phyloP scores from a whole-genome alignment of 2,329 filamentous ascomycete species.

The Fusarium domesticum region DNA sequence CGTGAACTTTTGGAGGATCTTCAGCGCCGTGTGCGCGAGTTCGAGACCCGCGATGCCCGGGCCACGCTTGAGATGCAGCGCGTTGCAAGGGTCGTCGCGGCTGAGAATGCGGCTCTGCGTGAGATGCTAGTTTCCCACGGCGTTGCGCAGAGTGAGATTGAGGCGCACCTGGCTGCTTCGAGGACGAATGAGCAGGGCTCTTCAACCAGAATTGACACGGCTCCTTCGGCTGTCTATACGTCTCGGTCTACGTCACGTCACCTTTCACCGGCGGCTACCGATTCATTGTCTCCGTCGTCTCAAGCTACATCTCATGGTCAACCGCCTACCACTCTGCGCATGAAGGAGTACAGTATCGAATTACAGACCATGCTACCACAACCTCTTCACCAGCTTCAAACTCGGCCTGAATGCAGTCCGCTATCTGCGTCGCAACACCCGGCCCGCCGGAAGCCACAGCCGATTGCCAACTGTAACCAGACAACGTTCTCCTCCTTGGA shows the following conservation, averaged over 20 bases:
- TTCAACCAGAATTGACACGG: not conserved
- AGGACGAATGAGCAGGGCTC: not conserved
- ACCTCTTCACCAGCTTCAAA: not conserved
- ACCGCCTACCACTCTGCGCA: not conserved
- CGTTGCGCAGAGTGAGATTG: conserved; percentile 17
- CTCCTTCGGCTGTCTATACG: not conserved
- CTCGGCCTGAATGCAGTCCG: not conserved
- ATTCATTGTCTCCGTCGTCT: not conserved
- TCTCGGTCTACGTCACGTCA: conserved; percentile 6
- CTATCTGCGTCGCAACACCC: not conserved
- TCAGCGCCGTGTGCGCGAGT: conserved; percentile 40
- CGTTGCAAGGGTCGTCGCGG: conserved; percentile 42
- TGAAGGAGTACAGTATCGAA: not conserved
- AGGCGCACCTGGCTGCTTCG: conserved; percentile 18
- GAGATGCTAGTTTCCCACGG: conserved; percentile 23
- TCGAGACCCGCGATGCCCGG: conserved; percentile 40
- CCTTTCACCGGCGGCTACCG: not conserved
- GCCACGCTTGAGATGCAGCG: conserved; percentile 48
- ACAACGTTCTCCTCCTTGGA: not conserved
- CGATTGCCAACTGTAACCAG: conserved; percentile 1
- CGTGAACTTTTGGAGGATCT: conserved; percentile 44
- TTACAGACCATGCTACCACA: not conserved
- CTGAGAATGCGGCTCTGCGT: conserved; percentile 42
- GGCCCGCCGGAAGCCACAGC: not conserved
- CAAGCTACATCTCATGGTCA: not conserved